A percentile compares a stretch with the other conserved stretches of the same genome.
Evolutionary conservation across 768 basidiomycete species (phyloP).

Genomic region (Auricularia cornea): DNA sequence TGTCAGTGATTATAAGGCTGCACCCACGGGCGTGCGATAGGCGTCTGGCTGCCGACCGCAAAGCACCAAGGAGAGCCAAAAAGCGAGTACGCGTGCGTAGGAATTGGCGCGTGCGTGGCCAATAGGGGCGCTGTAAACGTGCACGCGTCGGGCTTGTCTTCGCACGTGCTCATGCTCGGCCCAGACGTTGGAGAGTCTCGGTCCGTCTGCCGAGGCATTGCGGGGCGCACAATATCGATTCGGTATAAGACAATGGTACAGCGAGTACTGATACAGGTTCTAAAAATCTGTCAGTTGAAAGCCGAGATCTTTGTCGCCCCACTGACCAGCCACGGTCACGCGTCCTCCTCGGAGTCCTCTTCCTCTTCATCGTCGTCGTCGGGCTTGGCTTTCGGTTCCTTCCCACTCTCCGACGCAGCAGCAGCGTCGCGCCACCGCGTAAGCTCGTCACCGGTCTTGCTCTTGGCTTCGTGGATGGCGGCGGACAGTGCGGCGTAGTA

Average conservation of each 20-base stretch:
- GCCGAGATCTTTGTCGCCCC: neutral
- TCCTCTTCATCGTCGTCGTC: neutral
- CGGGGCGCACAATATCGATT: neutral
- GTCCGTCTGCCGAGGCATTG: neutral
- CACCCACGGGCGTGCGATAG: neutral
- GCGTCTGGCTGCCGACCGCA: neutral
- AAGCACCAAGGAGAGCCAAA: neutral
- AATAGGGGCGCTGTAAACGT: neutral
- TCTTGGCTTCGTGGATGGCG: neutral
- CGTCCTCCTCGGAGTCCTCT: neutral
- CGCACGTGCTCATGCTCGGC: neutral
- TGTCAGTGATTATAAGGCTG: neutral
- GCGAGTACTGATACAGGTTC: neutral
- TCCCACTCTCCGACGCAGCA: neutral
- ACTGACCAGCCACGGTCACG: neutral
- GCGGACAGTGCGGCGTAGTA: neutral
- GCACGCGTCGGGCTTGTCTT: neutral
- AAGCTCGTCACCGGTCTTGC: neutral
- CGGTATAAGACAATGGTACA: neutral
- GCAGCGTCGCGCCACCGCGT: neutral
- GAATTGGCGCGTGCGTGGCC: neutral
- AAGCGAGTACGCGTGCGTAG: neutral
- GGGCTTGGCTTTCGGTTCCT: neutral
- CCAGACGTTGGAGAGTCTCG: neutral
- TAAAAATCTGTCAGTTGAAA: neutral